phyloP scores from a whole-genome alignment of 2,329 filamentous ascomycete genomes.

The Cordyceps farinosa region DNA sequence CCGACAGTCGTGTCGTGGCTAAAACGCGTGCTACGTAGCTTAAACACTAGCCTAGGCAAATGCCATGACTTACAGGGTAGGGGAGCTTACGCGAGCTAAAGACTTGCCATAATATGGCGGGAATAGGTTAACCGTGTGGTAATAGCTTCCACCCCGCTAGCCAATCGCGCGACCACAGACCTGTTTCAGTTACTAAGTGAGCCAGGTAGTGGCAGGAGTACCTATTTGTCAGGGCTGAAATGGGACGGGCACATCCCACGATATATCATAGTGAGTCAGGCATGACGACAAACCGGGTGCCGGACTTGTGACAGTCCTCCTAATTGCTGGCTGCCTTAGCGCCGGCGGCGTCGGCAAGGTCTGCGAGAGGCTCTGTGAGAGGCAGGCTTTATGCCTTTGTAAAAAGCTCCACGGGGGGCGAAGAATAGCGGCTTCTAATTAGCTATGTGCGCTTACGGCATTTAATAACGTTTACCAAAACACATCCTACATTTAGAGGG shows the following conservation, averaged over 20 bases:
- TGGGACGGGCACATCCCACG: not conserved
- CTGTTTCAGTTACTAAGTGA: not conserved
- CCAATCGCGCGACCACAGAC: not conserved
- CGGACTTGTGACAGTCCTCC: not conserved
- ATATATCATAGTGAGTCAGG: not conserved
- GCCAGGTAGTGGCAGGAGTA: not conserved
- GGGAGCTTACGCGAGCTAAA: too few relatives aligned
- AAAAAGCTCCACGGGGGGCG: not conserved
- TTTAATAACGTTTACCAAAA: not conserved
- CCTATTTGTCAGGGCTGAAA: not conserved
- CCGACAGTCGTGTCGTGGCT: too few relatives aligned
- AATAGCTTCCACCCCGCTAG: not conserved
- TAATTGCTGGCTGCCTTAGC: not conserved
- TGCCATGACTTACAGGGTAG: too few relatives aligned
- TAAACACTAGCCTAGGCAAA: too few relatives aligned
- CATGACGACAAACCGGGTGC: not conserved
- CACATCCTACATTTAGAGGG: not conserved
- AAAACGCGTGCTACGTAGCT: too few relatives aligned
- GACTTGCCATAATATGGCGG: not conserved
- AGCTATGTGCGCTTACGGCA: not conserved
- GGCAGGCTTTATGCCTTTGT: not conserved
- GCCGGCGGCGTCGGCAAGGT: not conserved
- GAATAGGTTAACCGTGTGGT: not conserved
- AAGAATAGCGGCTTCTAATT: not conserved
- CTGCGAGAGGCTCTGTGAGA: not conserved